A percentile compares a stretch with the other conserved stretches of the same genome.
Conservation (phyloP, 2,329 filamentous ascomycete species). For the Ascochyta rabiei region DNA sequence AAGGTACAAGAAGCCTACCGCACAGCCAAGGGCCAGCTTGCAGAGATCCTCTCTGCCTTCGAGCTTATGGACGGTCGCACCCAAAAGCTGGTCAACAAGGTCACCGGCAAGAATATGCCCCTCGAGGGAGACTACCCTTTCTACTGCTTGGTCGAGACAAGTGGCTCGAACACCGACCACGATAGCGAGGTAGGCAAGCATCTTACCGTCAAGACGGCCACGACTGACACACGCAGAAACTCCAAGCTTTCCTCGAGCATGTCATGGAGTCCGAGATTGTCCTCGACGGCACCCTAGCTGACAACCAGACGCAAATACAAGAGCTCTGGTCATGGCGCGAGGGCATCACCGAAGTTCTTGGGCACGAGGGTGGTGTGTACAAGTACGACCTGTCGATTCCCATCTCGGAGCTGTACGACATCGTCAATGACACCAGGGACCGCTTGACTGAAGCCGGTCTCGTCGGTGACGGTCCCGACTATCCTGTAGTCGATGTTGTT, state of each 20-base stretch:
- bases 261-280: slow-evolving; percentile 90
- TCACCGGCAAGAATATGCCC: slow-evolving; percentile 78
- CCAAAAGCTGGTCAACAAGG: slow-evolving; percentile 66
- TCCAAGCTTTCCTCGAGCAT: slow-evolving; percentile 87
- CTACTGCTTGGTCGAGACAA: slow-evolving; percentile 96
- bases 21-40: slow-evolving; percentile 87
- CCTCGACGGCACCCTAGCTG: slow-evolving; percentile 85
- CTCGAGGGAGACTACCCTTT: slow-evolving; percentile 87
- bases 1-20: slow-evolving; percentile 85
- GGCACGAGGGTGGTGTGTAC: slow-evolving; percentile 93
- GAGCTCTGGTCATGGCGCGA: slow-evolving; percentile 92
- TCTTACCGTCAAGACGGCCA: too few relatives aligned
- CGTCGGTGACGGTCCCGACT: slow-evolving; percentile 71
- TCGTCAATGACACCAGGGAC: slow-evolving; percentile 84
- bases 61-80: slow-evolving; percentile 92
- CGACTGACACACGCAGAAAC: slow-evolving; percentile 63
- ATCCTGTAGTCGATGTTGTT: slow-evolving; percentile 86
- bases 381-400: slow-evolving; percentile 99
- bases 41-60: slow-evolving; percentile 95
- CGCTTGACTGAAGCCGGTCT: slow-evolving; percentile 76
- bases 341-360: slow-evolving; percentile 85
- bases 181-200: slow-evolving; percentile 65
- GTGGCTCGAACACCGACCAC: slow-evolving; percentile 91
- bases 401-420: slow-evolving; percentile 79
- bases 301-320: slow-evolving; percentile 88